These are phyloP conservation scores for Camelina hispida DNA, from an alignment of 345 rosid genomes.

Conservation along the genomic window DNA sequence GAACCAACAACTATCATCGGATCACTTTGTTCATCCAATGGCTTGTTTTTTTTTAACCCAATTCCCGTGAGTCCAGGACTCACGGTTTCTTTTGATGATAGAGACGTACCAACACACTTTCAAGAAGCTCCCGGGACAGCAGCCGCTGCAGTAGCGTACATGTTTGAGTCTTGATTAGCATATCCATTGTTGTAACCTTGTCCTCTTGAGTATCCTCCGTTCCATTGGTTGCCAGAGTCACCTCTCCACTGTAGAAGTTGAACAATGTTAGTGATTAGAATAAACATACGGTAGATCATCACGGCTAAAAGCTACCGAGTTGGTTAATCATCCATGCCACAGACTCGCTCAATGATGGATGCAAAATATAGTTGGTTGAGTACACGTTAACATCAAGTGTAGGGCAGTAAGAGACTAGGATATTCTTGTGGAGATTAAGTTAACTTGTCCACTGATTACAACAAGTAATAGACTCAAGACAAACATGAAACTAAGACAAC, in stretches of 20 bases:
- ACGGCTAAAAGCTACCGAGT: not conserved
- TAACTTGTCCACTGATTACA: not conserved
- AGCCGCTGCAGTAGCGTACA: slow-evolving; percentile 59
- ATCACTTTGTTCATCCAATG: slow-evolving; percentile 34
- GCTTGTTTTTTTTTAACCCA: slow-evolving; percentile 10
- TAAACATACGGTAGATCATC: not conserved
- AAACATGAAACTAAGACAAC: slow-evolving; percentile 16
- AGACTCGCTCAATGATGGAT: not conserved
- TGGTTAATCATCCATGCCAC: not conserved
- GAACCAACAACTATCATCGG: slow-evolving; percentile 44
- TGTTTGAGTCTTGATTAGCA: slow-evolving; percentile 54
- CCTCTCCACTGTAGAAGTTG: slow-evolving; percentile 67
- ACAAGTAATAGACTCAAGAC: not conserved
- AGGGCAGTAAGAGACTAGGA: not conserved
- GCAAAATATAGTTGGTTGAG: not conserved
- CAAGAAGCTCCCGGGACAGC: slow-evolving; percentile 77
- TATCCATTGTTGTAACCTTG: slow-evolving; percentile 68
- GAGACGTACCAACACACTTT: slow-evolving; percentile 33
- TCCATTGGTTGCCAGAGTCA: slow-evolving; percentile 70
- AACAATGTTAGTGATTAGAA: not conserved
- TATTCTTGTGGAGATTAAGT: not conserved
- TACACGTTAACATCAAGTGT: not conserved
- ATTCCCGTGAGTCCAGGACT: slow-evolving; percentile 23
- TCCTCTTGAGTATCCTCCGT: slow-evolving; percentile 72
- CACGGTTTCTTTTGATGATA: slow-evolving; percentile 18